Evolutionary conservation across 768 basidiomycete genomes (phyloP).

Genomic region (Nevesoporus exiguus): DNA sequence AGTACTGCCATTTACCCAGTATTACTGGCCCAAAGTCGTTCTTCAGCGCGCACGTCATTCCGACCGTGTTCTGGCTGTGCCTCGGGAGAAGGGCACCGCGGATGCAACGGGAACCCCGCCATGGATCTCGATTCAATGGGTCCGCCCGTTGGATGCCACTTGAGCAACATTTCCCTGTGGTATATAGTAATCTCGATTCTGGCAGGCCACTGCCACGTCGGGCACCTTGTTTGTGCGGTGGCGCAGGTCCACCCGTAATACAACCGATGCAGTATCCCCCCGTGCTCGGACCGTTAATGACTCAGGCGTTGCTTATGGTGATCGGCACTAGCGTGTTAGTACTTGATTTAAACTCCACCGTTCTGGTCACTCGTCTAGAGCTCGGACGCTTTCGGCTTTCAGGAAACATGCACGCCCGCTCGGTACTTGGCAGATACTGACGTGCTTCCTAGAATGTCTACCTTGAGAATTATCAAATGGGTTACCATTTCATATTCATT

Average conservation of each 20-base stretch:
- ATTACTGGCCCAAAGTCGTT: slow-evolving; percentile 49
- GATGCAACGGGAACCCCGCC: slow-evolving; percentile 18
- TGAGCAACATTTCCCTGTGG: neutral
- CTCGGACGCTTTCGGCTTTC: neutral
- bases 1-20: slow-evolving; percentile 39
- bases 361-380: neutral
- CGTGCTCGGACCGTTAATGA: neutral
- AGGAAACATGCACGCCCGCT: no score
- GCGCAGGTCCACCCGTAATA: neutral
- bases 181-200: neutral
- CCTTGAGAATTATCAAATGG: no score
- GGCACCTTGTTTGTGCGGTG: neutral
- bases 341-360: neutral
- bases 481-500: neutral
- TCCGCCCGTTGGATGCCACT: slow-evolving; percentile 36
- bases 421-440: no score
- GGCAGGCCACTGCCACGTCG: neutral
- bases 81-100: slow-evolving; percentile 5
- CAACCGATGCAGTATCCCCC: neutral
- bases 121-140: slow-evolving; percentile 46
- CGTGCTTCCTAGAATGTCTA: no score
- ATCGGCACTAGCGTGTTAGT: no score
- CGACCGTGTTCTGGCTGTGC: slow-evolving; percentile 24
- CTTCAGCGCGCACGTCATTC: slow-evolving; percentile 17
- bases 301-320: neutral